Evolutionary conservation across 108 stramenopile species (phyloP).

Genomic region (Nannochloropsis granulata): DNA sequence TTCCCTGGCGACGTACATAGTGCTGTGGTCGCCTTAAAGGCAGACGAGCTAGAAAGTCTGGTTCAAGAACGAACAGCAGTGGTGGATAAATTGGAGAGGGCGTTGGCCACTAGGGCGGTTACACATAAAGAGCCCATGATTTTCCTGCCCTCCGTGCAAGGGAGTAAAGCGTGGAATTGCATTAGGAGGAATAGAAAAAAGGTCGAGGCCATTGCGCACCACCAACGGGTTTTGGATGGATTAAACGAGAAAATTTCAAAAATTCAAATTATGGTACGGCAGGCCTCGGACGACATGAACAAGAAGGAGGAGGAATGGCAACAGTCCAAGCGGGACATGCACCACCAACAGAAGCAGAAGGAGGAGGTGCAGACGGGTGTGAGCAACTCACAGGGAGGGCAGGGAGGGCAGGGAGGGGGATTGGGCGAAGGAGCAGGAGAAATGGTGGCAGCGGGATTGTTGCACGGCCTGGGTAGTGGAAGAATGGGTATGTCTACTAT

Average conservation of each 20-base stretch:
- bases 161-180: background rate
- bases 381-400: background rate
- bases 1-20: conserved; percentile 1
- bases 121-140: background rate
- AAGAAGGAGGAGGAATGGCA: background rate
- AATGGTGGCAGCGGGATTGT: background rate
- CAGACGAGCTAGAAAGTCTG: conserved; percentile 1
- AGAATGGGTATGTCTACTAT: background rate
- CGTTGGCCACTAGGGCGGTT: background rate
- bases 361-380: too few relatives aligned
- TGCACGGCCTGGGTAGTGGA: background rate
- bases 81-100: conserved; percentile 11
- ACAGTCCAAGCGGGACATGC: background rate
- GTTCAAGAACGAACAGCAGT: background rate
- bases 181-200: background rate
- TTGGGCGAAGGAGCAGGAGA: too few relatives aligned
- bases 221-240: background rate
- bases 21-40: background rate
- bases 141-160: background rate
- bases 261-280: background rate
- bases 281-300: background rate
- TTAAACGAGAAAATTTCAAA: background rate
- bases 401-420: background rate
- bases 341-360: background rate
- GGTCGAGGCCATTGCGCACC: background rate